Base-by-base conservation (phyloP, 1,139 yeast species). In the Candida sp. region DNA sequence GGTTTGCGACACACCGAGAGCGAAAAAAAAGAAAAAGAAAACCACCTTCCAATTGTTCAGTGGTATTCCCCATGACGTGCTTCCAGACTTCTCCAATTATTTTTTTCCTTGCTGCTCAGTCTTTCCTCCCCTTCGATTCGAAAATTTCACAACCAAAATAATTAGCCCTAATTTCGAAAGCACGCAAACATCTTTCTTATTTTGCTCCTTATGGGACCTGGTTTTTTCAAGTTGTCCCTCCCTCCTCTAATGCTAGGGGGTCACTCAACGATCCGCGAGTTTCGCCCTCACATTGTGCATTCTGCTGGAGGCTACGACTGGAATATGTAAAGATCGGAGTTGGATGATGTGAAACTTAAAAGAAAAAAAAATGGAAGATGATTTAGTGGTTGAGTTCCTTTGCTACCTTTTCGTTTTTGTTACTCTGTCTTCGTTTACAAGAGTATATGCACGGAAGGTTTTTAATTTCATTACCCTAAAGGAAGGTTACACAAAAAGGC, bases 321-420 rank as follows among this genome's bases (percentile, higher is more conserved):
- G 11, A 26, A 38, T 25, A 42, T 42, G 45, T 42, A 42, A 32
- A 31, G 44, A 31, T 42, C 44, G 38, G 44, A 42, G 45, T 42
- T 42, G 45, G 22, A 42, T 32, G 45, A 32, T 42, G 37, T 42
- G 45, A 42, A 42, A 42, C 45, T 32, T 25, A 42, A 38, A 38
- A 11, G n/a, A 22, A 42, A 12, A 31, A 22, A 31, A 31, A 7
- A 12, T 11, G 32, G 37, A 22, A 42, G n/a, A 26, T 23, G 28
- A 17, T 38, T 26, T 22, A 8, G n/a, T 17, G 17, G 17, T 17
- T 17, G 17, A 17, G 17, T 17, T 17, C 17, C 17, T 17, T 17
- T 23, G 41, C 8, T 38, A 4, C 11, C 6, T 9, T 23, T 38
- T 38, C 27, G 11, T 39, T 23, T 41, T 41, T 30, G 35, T 41